Conservation (phyloP, 2,329 filamentous ascomycete species). For the Seiridium cupressi region DNA sequence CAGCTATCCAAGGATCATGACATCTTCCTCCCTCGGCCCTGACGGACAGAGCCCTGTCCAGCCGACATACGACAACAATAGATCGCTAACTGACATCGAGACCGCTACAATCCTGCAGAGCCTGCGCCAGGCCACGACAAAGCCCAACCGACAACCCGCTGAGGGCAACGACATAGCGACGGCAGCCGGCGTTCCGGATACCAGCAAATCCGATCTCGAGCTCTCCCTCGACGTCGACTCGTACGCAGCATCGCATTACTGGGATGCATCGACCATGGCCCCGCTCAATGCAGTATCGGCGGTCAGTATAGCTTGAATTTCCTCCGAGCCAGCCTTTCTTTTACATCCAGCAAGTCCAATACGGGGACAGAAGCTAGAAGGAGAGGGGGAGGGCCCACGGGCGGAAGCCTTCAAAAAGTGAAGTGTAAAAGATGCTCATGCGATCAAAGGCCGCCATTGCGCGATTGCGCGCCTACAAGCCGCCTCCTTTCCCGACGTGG, state of each 20-base stretch:
- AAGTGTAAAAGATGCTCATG: constrained; percentile 25
- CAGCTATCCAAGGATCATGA: neutral
- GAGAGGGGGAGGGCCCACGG: neutral
- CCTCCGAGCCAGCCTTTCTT: neutral
- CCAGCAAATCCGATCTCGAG: neutral
- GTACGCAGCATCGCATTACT: constrained; percentile 46
- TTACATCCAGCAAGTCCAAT: neutral
- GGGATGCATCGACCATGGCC: constrained; percentile 57
- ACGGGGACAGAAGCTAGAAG: neutral
- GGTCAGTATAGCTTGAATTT: constrained; percentile 39
- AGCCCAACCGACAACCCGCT: neutral
- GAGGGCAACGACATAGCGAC: neutral
- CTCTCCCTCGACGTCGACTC: constrained; percentile 6
- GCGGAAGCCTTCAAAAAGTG: neutral
- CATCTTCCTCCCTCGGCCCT: neutral
- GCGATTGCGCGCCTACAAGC: constrained; percentile 58
- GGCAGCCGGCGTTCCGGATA: neutral
- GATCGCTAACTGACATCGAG: neutral
- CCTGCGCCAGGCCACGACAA: neutral
- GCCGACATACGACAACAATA: neutral
- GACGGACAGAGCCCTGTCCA: neutral
- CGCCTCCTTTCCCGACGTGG: constrained; percentile 62
- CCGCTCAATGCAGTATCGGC: constrained; percentile 52
- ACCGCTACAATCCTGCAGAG: neutral
- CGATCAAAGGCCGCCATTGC: constrained; percentile 54